Evolutionary conservation across 2,329 filamentous ascomycete species (phyloP).

Genomic region (Alternaria triticimaculans): DNA sequence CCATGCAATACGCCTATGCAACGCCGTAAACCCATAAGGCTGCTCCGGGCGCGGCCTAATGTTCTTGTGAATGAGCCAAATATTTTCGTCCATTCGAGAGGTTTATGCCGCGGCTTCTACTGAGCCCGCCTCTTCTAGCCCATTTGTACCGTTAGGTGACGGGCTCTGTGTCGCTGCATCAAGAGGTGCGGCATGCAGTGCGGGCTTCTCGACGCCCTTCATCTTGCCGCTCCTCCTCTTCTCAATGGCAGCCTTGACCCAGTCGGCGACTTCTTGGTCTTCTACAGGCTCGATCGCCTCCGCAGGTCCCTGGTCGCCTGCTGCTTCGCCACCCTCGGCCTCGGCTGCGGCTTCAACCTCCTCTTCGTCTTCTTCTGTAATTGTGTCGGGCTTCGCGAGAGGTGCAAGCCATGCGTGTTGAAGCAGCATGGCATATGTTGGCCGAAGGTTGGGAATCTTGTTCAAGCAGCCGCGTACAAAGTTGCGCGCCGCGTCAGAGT

Average conservation of each 20-base stretch:
- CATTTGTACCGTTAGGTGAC: slow-evolving; percentile 32
- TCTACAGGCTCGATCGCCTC: slow-evolving; percentile 54
- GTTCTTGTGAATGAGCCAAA: background rate
- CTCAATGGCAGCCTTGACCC: slow-evolving; percentile 78
- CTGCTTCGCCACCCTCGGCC: slow-evolving; percentile 51
- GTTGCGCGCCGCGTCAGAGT: slow-evolving; percentile 78
- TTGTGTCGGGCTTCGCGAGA: slow-evolving; percentile 77
- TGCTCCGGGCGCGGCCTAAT: background rate
- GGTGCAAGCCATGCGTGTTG: slow-evolving; percentile 86
- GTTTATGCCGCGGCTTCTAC: slow-evolving; percentile 24
- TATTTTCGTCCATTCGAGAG: background rate
- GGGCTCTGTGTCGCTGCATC: slow-evolving; percentile 65
- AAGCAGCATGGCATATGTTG: slow-evolving; percentile 89
- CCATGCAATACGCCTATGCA: slow-evolving; percentile 25
- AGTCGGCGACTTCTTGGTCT: slow-evolving; percentile 83
- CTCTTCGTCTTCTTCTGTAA: slow-evolving; percentile 73
- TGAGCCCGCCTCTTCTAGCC: slow-evolving; percentile 28
- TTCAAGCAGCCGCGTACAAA: slow-evolving; percentile 91
- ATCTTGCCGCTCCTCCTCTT: slow-evolving; percentile 66
- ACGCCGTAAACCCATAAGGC: slow-evolving; percentile 5
- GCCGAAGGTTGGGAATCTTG: slow-evolving; percentile 89
- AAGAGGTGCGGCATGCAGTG: slow-evolving; percentile 84
- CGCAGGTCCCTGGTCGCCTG: slow-evolving; percentile 37
- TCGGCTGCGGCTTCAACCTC: slow-evolving; percentile 53
- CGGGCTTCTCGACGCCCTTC: slow-evolving; percentile 67